Evolutionary conservation across 371 early-diverging fungal species (phyloP).

Genomic region (Mucor velutinosus): DNA sequence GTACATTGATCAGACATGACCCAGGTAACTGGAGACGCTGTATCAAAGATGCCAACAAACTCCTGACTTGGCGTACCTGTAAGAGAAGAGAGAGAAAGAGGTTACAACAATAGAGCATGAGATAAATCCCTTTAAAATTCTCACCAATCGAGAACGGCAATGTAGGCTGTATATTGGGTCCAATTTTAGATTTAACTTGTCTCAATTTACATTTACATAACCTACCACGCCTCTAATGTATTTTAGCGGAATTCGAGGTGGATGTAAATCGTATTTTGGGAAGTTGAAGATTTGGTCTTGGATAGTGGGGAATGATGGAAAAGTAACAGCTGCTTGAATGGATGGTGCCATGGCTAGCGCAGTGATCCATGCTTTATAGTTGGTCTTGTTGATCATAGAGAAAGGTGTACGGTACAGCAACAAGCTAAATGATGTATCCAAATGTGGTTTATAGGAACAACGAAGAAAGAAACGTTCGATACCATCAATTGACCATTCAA

Average conservation of each 20-base stretch:
- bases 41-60: conserved; percentile 36
- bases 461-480: not conserved
- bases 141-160: conserved; percentile 8
- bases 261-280: not conserved
- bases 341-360: not conserved
- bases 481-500: not conserved
- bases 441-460: not conserved
- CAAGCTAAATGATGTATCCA: not conserved
- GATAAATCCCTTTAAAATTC: too few species aligned
- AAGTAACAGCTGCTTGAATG: not conserved
- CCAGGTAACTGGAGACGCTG: conserved; percentile 33
- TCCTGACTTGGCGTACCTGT: conserved; percentile 34
- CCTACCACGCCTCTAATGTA: conserved; percentile 12
- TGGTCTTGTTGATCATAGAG: not conserved
- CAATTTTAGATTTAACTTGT: not conserved
- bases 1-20: conserved; percentile 31
- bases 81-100: too few species aligned
- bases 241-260: conserved; percentile 9
- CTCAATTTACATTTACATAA: not conserved
- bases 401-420: not conserved
- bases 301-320: conserved; percentile 7
- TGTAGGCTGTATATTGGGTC: conserved; percentile 9
- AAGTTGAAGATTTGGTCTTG: conserved; percentile 16
- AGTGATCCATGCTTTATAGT: not conserved
- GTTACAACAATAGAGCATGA: not conserved